Conservation (phyloP, 257 asterid species). For the Dorcoceras hygrometricum region DNA sequence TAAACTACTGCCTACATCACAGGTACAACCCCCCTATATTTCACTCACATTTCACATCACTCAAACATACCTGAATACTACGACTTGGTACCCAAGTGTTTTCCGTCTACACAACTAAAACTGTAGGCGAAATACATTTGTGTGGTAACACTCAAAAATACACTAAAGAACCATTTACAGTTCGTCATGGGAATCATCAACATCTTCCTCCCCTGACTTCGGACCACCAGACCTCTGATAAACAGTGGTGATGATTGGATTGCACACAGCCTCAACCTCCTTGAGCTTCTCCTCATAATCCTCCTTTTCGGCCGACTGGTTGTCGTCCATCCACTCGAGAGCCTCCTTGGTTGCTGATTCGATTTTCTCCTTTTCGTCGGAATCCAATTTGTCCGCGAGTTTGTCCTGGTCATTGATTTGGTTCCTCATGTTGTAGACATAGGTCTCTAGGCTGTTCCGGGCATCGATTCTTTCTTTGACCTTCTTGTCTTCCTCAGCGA, state of each 20-base stretch:
- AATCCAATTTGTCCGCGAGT: slow-evolving; percentile 81
- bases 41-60: too few species aligned
- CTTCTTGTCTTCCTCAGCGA: slow-evolving; percentile 95
- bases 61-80: too few species aligned
- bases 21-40: too few species aligned
- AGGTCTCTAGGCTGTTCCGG: slow-evolving; percentile 79
- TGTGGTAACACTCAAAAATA: slow-evolving; percentile 9
- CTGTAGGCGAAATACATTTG: not conserved
- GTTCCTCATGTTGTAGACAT: slow-evolving; percentile 92
- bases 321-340: slow-evolving; percentile 91
- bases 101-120: not conserved
- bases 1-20: too few species aligned
- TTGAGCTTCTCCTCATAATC: slow-evolving; percentile 93
- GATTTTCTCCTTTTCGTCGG: slow-evolving; percentile 91
- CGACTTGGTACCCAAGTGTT: too few species aligned
- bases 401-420: slow-evolving; percentile 90
- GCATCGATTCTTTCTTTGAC: slow-evolving; percentile 82
- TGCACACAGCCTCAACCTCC: slow-evolving; percentile 90
- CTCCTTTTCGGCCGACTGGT: slow-evolving; percentile 82
- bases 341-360: slow-evolving; percentile 92
- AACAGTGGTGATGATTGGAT: slow-evolving; percentile 84
- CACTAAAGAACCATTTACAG: slow-evolving; percentile 29
- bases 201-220: slow-evolving; percentile 43
- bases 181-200: slow-evolving; percentile 65
- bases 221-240: slow-evolving; percentile 94